Evolutionary conservation across 768 basidiomycete species (phyloP), one percentile per base, ranked within the genome.

Genomic region (Ephemerocybe angulata): DNA sequence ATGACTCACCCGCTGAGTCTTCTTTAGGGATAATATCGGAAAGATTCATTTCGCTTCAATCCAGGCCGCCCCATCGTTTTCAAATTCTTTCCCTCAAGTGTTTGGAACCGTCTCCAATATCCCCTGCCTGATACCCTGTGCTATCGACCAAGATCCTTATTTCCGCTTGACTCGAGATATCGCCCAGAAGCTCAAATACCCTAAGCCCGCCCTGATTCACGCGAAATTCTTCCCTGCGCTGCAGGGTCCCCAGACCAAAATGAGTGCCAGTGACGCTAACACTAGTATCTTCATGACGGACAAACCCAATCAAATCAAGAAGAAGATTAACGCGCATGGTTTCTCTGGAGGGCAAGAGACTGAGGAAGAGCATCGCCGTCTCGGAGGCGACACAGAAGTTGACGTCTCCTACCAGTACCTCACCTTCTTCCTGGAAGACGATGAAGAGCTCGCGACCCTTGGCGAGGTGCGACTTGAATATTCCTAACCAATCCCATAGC

Each of bases 191-290:
- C 83, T 99, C 64, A 96, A 93, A 71, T 97, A 96, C 75, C 93
- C 88, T 40, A 99, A 99, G 70, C 97, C 97, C 2, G 74, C 89
- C 2, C 82, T 98, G 24, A 75, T 99, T 47, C 94, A 98, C 71
- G 83, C 95, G 44, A 96, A 96, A 66, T 99, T 99, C 80, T 96
- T 99, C 76, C 97, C 97, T 11, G 95, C 97, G 4, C 80, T 99
- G 10, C 96, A 98, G 71, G 97, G 97, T 40, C 90, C 97, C 2
- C 93, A 97, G 70, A 96, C 93, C 31, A 99, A 99, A 76, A 99
- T 99, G 97, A 97, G 94, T 69, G 97, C 97, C 4, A 94, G 91
- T 48, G 88, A 96, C 70, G 76, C 84, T 21, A 96, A 94, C 72
- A 90, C 88, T 60, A 90, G 90, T 60, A 95, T 99, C 61, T 98